Base-by-base conservation (phyloP, 2,329 filamentous ascomycete genomes). In the Aspergillus pseudoviridinutans region DNA sequence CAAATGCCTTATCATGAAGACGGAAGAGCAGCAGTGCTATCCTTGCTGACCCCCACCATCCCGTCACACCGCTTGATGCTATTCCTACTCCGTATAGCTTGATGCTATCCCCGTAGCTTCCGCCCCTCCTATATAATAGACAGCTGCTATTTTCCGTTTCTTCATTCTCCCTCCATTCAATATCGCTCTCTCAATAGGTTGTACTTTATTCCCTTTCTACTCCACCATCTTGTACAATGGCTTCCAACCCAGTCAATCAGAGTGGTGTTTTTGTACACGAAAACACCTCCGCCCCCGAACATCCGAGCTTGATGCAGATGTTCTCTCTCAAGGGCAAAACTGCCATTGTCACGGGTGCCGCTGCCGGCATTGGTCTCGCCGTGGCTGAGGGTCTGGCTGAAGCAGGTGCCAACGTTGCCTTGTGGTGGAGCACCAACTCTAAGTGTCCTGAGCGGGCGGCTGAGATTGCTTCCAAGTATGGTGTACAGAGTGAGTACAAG, bases 401-500 rank as follows among this genome's bases (percentile, higher is more conserved):
- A 69, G 85, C 87, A 17, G 88, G 88, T 51, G 87, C 87, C 57
- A 87, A 90, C 63, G 85, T 90, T 24, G 87, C 86, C 28, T 84
- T 90, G 52, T 89, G 85, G 85, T 90, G 89, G 70, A 87, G 89
- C 69, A 84, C 79, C 71, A 90, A 90, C 74, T 81, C 83, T 67
- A 83, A 86, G 64, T 86, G 87, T 12, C 69, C 85, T 12, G 79
- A 83, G 17, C 80, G 84, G 57, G 87, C 88, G 0, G 79, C 80
- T 32, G 83, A 84, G 27, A 86, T 91, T 49, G 84, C 84, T 66
- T 79, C 83, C 66, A 81, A 82, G 24, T 90, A 86, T 64, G 84
- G 84, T 2, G 87, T 92, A 47, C 85, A 87, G 71, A 70, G 82
- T 76, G 55, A 35, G 67, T 61, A 14, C 27, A 47, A 22, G 3